Conservation (phyloP, 2,329 filamentous ascomycete genomes). For the Pseudogymnoascus sp. region DNA sequence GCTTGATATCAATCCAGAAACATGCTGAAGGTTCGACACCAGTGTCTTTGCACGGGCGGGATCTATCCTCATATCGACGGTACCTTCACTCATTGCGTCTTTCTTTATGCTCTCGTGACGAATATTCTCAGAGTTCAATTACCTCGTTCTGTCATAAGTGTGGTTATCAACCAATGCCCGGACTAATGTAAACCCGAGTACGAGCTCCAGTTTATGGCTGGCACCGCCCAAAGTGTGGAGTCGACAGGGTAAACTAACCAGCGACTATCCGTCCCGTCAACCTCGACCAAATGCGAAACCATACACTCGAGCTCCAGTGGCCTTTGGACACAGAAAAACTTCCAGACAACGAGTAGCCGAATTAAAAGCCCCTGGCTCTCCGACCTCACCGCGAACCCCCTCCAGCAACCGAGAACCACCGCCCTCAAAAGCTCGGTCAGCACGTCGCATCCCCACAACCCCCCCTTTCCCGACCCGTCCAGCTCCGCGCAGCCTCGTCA, state of each 20-base stretch:
- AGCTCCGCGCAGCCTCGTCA: constrained; percentile 1
- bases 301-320: neutral
- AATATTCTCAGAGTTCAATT: neutral
- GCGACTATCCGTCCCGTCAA: constrained; percentile 6
- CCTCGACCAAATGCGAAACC: constrained; percentile 5
- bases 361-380: neutral
- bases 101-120: neutral
- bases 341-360: neutral
- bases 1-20: constrained; percentile 49
- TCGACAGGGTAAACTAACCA: constrained; percentile 7
- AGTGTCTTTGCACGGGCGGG: constrained; percentile 54
- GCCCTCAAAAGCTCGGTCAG: neutral
- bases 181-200: constrained; percentile 2
- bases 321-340: neutral
- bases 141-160: neutral
- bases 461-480: neutral
- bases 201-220: constrained; percentile 1
- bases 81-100: constrained; percentile 4
- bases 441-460: neutral
- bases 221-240: neutral
- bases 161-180: neutral
- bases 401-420: neutral
- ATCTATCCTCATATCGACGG: constrained; percentile 48
- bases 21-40: constrained; percentile 51
- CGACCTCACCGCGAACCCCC: neutral